phyloP scores from a whole-genome alignment of 2,329 filamentous ascomycete genomes.

The Xylaria sp. region DNA sequence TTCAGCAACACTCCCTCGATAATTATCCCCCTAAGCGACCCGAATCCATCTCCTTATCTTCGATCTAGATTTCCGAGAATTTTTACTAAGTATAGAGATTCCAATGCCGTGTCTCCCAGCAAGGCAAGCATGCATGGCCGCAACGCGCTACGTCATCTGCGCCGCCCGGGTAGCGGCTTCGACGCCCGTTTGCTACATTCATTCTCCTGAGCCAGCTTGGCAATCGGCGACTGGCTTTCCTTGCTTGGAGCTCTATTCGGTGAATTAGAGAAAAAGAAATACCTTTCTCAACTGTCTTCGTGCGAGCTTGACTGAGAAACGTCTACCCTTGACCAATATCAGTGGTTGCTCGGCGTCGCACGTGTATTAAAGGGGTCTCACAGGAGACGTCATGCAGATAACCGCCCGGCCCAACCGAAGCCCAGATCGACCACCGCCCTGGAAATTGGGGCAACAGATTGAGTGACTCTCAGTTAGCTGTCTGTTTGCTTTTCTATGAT shows the following conservation, averaged over 20 bases:
- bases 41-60: slow-evolving; percentile 25
- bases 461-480: not conserved
- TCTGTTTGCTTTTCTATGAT: not conserved
- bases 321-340: not conserved
- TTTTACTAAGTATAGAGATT: slow-evolving; percentile 12
- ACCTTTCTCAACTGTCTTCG: not conserved
- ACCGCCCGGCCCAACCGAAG: slow-evolving; percentile 27
- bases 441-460: not conserved
- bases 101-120: slow-evolving; percentile 8
- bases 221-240: slow-evolving; percentile 12
- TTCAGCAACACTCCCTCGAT: not conserved
- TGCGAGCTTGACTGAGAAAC: not conserved
- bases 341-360: slow-evolving; percentile 15
- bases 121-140: slow-evolving; percentile 18
- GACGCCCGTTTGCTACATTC: slow-evolving; percentile 21
- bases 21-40: not conserved
- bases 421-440: slow-evolving; percentile 15
- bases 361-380: slow-evolving; percentile 20
- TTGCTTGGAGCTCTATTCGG: not conserved
- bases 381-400: slow-evolving; percentile 35
- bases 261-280: not conserved
- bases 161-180: slow-evolving; percentile 19
- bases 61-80: slow-evolving; percentile 33
- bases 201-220: slow-evolving; percentile 7
- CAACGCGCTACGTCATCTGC: slow-evolving; percentile 33